Evolutionary conservation across 306 rosid species (phyloP).

Genomic region (Glycyrrhiza uralensis): DNA sequence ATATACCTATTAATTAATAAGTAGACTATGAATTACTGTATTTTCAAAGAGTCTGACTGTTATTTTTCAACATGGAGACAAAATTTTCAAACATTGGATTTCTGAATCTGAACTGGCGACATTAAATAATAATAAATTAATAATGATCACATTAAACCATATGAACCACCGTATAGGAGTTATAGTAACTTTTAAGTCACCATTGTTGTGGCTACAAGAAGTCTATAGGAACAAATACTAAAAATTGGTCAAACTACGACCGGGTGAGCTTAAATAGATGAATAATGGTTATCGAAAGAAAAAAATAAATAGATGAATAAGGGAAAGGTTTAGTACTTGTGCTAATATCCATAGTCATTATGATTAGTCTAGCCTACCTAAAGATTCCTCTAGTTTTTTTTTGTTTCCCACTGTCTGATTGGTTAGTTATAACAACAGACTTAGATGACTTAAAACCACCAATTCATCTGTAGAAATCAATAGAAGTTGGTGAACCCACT

Average conservation of each 20-base stretch:
- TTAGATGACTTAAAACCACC: conserved; percentile 11
- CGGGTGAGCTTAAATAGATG: conserved; percentile 10
- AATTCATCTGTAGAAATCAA: conserved; percentile 9
- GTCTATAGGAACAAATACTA: conserved; percentile 8
- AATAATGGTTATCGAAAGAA: no score
- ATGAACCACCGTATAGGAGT: not conserved
- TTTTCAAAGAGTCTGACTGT: conserved; percentile 16
- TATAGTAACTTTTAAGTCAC: not conserved
- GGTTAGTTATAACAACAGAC: not conserved
- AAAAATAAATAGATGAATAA: conserved; percentile 15
- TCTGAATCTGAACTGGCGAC: conserved; percentile 23
- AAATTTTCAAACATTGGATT: conserved; percentile 29
- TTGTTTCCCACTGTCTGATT: conserved; percentile 2
- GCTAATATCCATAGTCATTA: conserved; percentile 23
- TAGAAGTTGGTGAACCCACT: conserved; percentile 37
- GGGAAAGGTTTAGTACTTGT: not conserved
- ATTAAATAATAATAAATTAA: no score
- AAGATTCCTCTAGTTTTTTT: conserved; percentile 8
- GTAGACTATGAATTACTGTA: not conserved
- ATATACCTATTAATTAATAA: not conserved
- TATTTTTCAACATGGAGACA: conserved; percentile 17
- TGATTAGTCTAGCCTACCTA: conserved; percentile 25
- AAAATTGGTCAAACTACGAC: conserved; percentile 23
- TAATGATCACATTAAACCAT: not conserved
- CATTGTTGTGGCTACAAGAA: conserved; percentile 7